Base-by-base conservation (phyloP, 768 basidiomycete species). In the Suillus luteus region DNA sequence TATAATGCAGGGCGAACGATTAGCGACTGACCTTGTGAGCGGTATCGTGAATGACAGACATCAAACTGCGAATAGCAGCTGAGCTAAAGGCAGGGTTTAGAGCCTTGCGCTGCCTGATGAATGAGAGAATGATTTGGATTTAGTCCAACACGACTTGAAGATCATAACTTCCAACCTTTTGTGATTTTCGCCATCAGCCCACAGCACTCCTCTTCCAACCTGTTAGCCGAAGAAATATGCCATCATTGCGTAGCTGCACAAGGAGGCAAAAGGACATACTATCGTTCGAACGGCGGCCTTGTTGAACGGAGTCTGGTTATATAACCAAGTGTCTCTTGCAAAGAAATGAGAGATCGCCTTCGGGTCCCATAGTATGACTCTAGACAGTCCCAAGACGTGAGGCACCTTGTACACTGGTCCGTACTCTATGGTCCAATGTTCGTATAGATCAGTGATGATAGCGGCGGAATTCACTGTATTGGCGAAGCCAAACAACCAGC, bases 31-130 rank as follows among this genome's bases (percentile, higher is more conserved):
- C 85, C 79, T 84, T 83, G 68, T 85, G 81, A 2, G 79, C 77
- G 1, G 82, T 79, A 64, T 85, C 83, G 60, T 79, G 83, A 70
- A 85, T 85, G 1, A 84, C 77, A 2, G 77, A 67, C 0, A 78
- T 81, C 6, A 85, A 69, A 33, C 73, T 77, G 14, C 83, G 78
- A 44, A 86, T 81, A 0, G 82, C 80, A 2, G 81, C 77, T 66
- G 80, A 83, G 68, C 80, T 84, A 69, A 86, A 86, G 0, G 83
- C 83, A 1, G 83, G 82, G 1, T 81, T 78, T 9, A 85, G 68
- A 0, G 82, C 78, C 64, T 83, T 84, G 37, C 85, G 76, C 64
- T 84, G 83, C 59, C 83, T 82, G 43, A 22, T 12, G 22, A 22
- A 27, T 49, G 22, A 14, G 22, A 49, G 4, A 38, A 33, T 44